phyloP scores from a whole-genome alignment of 2,329 filamentous ascomycete genomes.

The Colletotrichum musicola region DNA sequence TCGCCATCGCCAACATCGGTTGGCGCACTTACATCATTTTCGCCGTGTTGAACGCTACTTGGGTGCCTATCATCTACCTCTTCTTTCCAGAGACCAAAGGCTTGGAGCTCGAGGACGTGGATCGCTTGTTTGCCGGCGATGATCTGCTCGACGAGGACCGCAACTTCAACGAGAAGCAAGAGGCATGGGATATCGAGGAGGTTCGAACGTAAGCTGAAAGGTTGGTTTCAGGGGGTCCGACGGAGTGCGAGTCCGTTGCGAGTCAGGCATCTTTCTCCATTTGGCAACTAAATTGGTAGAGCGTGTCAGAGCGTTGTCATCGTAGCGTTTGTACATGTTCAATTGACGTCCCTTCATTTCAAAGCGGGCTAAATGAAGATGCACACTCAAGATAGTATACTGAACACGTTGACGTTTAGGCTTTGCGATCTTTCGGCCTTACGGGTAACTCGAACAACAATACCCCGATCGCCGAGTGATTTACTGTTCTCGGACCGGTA shows the following conservation, averaged over 20 bases:
- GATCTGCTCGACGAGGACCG: slow-evolving; percentile 42
- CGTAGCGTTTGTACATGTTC: background rate
- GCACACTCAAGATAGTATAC: too few species aligned
- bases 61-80: slow-evolving; percentile 48
- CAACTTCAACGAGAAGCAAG: background rate
- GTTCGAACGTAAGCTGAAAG: background rate
- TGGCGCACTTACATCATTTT: slow-evolving; percentile 47
- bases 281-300: background rate
- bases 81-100: slow-evolving; percentile 49
- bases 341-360: background rate
- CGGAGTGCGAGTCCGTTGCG: background rate
- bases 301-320: background rate
- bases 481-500: slow-evolving; percentile 11
- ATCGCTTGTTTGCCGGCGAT: slow-evolving; percentile 41
- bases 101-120: slow-evolving; percentile 57
- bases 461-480: slow-evolving; percentile 5
- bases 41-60: slow-evolving; percentile 45
- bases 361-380: too few species aligned
- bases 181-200: slow-evolving; percentile 30
- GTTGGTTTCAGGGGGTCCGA: background rate
- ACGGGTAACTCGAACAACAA: background rate
- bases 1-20: slow-evolving; percentile 32
- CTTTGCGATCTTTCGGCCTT: slow-evolving; percentile 8
- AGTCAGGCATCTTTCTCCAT: background rate
- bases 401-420: background rate